Evolutionary conservation across 2,329 filamentous ascomycete genomes (phyloP).

Genomic region (Fusarium sublunatum): DNA sequence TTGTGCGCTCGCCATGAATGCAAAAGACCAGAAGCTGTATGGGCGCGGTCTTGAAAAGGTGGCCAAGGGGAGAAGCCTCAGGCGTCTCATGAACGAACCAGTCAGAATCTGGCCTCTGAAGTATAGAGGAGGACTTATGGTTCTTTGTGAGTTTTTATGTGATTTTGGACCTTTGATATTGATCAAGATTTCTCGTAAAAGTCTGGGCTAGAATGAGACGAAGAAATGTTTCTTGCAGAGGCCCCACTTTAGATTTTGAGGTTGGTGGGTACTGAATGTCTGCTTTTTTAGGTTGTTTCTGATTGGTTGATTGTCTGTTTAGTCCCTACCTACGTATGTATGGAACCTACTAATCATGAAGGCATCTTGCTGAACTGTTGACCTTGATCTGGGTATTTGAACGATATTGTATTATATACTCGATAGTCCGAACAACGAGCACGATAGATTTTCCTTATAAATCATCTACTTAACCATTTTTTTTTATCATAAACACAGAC

Average conservation of each 20-base stretch:
- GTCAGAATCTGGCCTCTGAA: too few relatives aligned
- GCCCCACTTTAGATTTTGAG: constrained; percentile 33
- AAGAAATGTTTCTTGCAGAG: constrained; percentile 41
- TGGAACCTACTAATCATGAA: too few relatives aligned
- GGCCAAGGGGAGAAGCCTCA: constrained; percentile 30
- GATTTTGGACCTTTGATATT: constrained; percentile 8
- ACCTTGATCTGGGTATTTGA: too few relatives aligned
- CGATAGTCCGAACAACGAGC: too few relatives aligned
- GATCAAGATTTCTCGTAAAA: constrained; percentile 16
- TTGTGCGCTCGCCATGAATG: constrained; percentile 41
- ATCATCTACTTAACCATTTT: too few relatives aligned
- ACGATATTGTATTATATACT: too few relatives aligned
- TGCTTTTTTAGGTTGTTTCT: constrained; percentile 32
- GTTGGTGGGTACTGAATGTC: constrained; percentile 16
- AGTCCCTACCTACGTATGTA: too few relatives aligned
- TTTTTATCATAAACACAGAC: too few relatives aligned
- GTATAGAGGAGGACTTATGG: too few relatives aligned
- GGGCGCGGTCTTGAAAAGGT: constrained; percentile 30
- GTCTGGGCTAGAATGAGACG: constrained; percentile 24
- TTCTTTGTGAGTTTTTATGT: neutral
- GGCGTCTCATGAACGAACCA: constrained; percentile 32
- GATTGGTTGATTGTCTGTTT: constrained; percentile 13
- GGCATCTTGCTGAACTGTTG: too few relatives aligned
- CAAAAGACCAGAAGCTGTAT: constrained; percentile 34
- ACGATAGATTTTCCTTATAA: too few relatives aligned